Percentiles rank a stretch among this genome's conserved stretches.
phyloP scores from a whole-genome alignment of 2,329 filamentous ascomycete species.

The Cladobotryum protrusum region DNA sequence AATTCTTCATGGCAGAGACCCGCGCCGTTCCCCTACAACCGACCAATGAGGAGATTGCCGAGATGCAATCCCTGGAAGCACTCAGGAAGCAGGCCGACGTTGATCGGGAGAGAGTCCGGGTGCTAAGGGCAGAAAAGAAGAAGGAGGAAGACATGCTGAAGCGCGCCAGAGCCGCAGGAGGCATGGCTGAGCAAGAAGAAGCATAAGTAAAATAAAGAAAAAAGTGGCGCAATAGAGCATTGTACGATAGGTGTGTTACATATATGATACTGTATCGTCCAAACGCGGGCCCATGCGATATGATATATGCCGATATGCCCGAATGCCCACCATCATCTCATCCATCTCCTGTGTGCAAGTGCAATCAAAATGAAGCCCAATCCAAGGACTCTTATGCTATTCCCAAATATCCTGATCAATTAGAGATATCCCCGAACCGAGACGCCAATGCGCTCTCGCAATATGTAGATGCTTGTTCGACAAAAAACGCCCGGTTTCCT shows the following conservation, averaged over 20 bases:
- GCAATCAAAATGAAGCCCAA: background rate
- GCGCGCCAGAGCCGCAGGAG: constrained; percentile 34
- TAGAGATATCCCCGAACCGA: background rate
- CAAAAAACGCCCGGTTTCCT: background rate
- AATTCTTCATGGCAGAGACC: constrained; percentile 56
- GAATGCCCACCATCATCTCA: background rate
- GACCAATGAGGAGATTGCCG: constrained; percentile 52
- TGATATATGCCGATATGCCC: constrained; percentile 3
- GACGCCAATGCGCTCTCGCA: background rate
- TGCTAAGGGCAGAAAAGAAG: constrained; percentile 50
- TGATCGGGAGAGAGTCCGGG: constrained; percentile 49
- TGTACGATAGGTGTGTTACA: constrained; percentile 27
- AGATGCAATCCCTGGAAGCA: constrained; percentile 53
- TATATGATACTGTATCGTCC: constrained; percentile 8
- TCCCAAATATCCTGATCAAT: constrained; percentile 3
- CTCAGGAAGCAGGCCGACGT: constrained; percentile 42
- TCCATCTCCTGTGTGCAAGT: background rate
- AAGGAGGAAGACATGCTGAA: constrained; percentile 51
- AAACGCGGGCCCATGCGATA: background rate
- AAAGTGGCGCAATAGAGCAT: background rate
- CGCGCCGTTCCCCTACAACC: constrained; percentile 52
- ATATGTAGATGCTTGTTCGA: background rate
- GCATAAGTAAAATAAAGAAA: constrained; percentile 14
- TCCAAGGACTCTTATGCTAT: background rate
- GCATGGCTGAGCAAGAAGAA: constrained; percentile 29